Evolutionary conservation across 2,329 filamentous ascomycete species (phyloP).

Genomic region (Albifimbria verrucaria): DNA sequence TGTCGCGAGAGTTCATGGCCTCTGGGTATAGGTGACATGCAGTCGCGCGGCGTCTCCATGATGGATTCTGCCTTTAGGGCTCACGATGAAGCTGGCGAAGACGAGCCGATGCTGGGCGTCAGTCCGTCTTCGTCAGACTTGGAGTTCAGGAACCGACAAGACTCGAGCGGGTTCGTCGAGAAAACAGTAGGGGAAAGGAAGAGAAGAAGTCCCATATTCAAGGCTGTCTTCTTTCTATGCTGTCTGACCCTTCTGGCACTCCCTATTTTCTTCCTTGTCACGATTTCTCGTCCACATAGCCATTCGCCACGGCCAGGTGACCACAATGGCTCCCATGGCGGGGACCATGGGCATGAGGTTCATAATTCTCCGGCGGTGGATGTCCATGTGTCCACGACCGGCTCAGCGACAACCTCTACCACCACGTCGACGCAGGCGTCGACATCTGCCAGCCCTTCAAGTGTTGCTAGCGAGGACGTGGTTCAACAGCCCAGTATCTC

Average conservation of each 20-base stretch:
- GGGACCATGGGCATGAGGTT: background rate
- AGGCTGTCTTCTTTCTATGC: background rate
- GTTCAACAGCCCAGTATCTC: background rate
- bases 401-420: background rate
- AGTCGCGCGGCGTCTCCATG: background rate
- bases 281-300: background rate
- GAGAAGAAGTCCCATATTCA: background rate
- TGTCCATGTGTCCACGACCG: background rate
- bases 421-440: background rate
- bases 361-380: background rate
- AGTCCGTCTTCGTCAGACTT: background rate
- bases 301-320: background rate
- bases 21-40: background rate
- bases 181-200: background rate
- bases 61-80: background rate
- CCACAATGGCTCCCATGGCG: background rate
- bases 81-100: background rate
- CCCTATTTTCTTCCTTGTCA: background rate
- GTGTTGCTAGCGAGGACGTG: background rate
- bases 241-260: background rate
- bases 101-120: background rate
- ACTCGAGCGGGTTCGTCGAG: background rate
- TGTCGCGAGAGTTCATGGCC: background rate
- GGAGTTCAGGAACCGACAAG: background rate
- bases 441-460: background rate